These are phyloP conservation scores for Pseudomicrostroma phylloplanum DNA, from an alignment of 1,284 basidiomycete species.

Conservation along the genomic window DNA sequence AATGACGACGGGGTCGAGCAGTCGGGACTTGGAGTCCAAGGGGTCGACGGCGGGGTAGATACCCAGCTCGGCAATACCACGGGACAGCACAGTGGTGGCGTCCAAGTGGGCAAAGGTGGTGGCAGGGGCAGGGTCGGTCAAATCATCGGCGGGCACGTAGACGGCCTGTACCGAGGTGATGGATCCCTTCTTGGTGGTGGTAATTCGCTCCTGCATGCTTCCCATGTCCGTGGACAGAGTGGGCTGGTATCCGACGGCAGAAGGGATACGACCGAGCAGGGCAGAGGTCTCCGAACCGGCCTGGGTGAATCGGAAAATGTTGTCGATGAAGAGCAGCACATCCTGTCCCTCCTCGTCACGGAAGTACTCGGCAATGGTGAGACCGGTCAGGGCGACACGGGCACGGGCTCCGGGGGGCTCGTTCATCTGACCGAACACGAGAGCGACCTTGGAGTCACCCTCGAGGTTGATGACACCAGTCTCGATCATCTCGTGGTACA, in stretches of 20 bases:
- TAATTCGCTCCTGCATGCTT: conserved; percentile 97
- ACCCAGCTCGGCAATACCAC: conserved; percentile 98
- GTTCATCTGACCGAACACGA: conserved; percentile 99
- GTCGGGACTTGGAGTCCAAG: conserved; percentile 97
- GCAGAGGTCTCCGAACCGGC: conserved; percentile 99
- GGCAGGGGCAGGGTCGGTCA: conserved; percentile 98
- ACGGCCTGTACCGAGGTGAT: conserved; percentile 99
- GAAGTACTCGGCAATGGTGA: conserved; percentile 99
- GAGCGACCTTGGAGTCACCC: conserved; percentile 97
- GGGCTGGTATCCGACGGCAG: conserved; percentile 99
- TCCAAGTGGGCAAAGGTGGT: conserved; percentile 99
- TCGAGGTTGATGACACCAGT: conserved; percentile 96
- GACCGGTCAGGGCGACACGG: conserved; percentile 96
- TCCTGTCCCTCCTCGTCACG: conserved; percentile 99
- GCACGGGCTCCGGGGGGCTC: conserved; percentile 99
- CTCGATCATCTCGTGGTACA: conserved; percentile 99
- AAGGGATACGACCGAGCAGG: conserved; percentile 97
- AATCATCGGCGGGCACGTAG: conserved; percentile 98
- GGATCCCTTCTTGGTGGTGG: conserved; percentile 98
- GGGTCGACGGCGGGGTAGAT: conserved; percentile 99
- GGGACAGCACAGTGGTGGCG: conserved; percentile 95
- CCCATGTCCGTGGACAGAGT: conserved; percentile 99
- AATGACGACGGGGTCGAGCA: conserved; percentile 97
- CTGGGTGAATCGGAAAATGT: conserved; percentile 88
- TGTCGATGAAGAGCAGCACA: conserved; percentile 99